phyloP scores from a whole-genome alignment of 371 early-diverging fungal species.

The Mortierella sp. region DNA sequence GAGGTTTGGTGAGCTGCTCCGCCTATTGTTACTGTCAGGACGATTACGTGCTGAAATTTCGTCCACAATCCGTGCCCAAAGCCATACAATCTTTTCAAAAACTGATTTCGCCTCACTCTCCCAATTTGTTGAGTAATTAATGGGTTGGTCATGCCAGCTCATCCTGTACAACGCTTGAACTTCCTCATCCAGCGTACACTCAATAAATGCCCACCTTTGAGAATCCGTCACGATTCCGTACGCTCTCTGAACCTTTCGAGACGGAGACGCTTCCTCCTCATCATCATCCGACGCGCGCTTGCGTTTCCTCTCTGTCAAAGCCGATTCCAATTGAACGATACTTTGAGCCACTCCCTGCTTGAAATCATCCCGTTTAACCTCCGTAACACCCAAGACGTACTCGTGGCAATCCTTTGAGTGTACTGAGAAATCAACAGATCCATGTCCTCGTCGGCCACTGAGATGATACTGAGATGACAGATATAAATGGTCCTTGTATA shows the following conservation, averaged over 20 bases:
- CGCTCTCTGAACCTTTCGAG: neutral
- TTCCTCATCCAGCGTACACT: slow-evolving; percentile 19
- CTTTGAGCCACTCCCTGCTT: slow-evolving; percentile 22
- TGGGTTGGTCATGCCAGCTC: neutral
- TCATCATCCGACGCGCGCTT: slow-evolving; percentile 13
- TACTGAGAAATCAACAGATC: slow-evolving; percentile 27
- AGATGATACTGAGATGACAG: slow-evolving; percentile 21
- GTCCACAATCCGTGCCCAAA: slow-evolving; percentile 27
- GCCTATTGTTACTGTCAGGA: too few relatives aligned
- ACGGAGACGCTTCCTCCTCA: slow-evolving; percentile 2
- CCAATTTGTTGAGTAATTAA: slow-evolving; percentile 15
- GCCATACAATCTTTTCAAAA: slow-evolving; percentile 18
- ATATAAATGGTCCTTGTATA: slow-evolving; percentile 18
- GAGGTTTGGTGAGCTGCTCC: too few relatives aligned
- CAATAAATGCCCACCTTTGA: slow-evolving; percentile 8
- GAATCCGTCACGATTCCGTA: slow-evolving; percentile 34
- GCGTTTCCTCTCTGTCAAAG: slow-evolving; percentile 17
- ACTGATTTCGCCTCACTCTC: slow-evolving; percentile 14
- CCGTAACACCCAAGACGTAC: slow-evolving; percentile 18
- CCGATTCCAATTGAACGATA: slow-evolving; percentile 24
- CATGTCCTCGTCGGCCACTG: slow-evolving; percentile 35
- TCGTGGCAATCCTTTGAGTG: neutral
- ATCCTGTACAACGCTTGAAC: slow-evolving; percentile 19
- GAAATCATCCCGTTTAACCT: slow-evolving; percentile 19
- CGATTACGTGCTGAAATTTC: slow-evolving; percentile 15